Percentiles rank a stretch among this genome's conserved stretches.
These are phyloP conservation scores for Xylariaceae sp. DNA, from an alignment of 2,329 filamentous ascomycete genomes.

Conservation along the genomic window DNA sequence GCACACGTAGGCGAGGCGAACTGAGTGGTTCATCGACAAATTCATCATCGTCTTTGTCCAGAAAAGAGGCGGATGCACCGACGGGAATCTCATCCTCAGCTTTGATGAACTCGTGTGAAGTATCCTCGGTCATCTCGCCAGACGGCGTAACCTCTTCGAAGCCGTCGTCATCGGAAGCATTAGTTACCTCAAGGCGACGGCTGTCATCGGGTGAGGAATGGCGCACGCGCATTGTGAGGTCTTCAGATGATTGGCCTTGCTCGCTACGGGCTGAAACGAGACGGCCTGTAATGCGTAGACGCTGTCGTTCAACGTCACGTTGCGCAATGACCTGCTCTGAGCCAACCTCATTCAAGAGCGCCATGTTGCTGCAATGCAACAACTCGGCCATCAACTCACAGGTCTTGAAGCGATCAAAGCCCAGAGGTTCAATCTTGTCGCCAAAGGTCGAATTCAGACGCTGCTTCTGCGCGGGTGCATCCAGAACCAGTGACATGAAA, in stretches of 20 bases:
- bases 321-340: constrained; percentile 81
- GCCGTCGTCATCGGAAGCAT: constrained; percentile 81
- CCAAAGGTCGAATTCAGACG: constrained; percentile 85
- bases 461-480: constrained; percentile 67
- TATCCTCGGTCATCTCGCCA: constrained; percentile 69
- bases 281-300: constrained; percentile 71
- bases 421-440: constrained; percentile 84
- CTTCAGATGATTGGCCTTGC: constrained; percentile 52
- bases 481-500: constrained; percentile 88
- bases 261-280: constrained; percentile 49
- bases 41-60: constrained; percentile 64
- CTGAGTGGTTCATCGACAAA: constrained; percentile 76
- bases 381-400: constrained; percentile 98
- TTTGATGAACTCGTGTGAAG: constrained; percentile 65
- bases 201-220: constrained; percentile 53
- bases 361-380: constrained; percentile 98
- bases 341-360: constrained; percentile 83
- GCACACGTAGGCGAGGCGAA: constrained; percentile 61
- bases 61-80: constrained; percentile 37
- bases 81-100: constrained; percentile 50
- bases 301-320: constrained; percentile 77
- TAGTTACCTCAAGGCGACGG: constrained; percentile 71
- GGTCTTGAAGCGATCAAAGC: constrained; percentile 97
- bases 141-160: constrained; percentile 81
- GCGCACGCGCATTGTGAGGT: constrained; percentile 56